Base-by-base conservation (phyloP, 1,284 basidiomycete species). In the Neotropicomus parvogracilis region DNA sequence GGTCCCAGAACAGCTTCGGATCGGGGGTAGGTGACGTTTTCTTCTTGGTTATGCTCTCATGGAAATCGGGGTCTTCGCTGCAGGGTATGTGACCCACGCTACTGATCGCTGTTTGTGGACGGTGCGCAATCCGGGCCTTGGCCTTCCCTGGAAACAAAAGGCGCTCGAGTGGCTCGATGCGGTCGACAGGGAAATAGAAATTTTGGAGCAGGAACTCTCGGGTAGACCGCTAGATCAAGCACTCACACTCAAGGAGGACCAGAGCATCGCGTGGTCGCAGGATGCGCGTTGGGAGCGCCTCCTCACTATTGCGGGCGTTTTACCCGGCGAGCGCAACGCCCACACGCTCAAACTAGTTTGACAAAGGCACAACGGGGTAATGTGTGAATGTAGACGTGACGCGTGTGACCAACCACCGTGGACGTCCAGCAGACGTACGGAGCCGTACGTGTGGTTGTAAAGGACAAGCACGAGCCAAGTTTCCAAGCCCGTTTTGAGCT, bases 61-160 rank as follows among this genome's bases (percentile, higher is more conserved):
- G n/a, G 16, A 45, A 32, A 17, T 2, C 17, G 29, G n/a, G n/a
- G n/a, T n/a, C n/a, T n/a, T 42, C 19, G 20, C 12, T 12, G 17
- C 11, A 85, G 83, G 81, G 3, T 79, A 80, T 52, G 80, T 88
- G 4, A 85, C 85, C 0, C 87, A 89, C 59, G 82, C 70, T 1
- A 76, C 76, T 0, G 87, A 89, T 59, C 71, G 74, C 12, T 49
- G 65, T 7, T 45, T 81, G n/a, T 80, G 79, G 70, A 66, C 71
- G n/a, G 58, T 77, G 24, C 68, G 73, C 59, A 44, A 70, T 40
- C 60, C 57, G 31, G 55, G 27, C 39, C 50, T 63, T 40, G 46
- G 13, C 17, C 14, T 26, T 4, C n/a, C 44, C 4, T 48, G 59
- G 44, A 50, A 27, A 24, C 32, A 47, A 34, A 52, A 51, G 24